Base-by-base conservation (phyloP, 192 early-diverging fungal genomes). In the Coemansia sp. region DNA sequence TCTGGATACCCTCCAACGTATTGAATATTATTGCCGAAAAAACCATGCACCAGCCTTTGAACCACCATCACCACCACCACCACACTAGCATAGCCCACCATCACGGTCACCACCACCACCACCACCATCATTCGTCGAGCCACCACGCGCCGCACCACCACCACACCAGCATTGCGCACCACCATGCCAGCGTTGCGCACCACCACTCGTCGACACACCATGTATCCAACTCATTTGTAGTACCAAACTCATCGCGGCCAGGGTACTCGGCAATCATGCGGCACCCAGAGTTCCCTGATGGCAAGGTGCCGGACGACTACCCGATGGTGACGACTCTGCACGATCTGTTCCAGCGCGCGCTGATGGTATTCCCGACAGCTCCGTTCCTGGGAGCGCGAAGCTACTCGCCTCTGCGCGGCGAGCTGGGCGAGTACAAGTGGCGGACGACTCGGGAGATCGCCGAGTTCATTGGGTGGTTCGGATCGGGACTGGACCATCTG, bases 311-410 rank as follows among this genome's bases (percentile, higher is more conserved):
- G n/a, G 64, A 65, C 64, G 62, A 62, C 26, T 39, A 66, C 56
- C 38, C 40, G 35, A 59, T 44, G 38, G 60, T 76, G 15, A 50
- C n/a, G 8, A 76, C 74, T 11, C 56, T 65, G 1, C 62, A 76
- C 40, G 74, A 76, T 22, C 33, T 70, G 14, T 39, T 76, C 43
- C 68, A 70, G 18, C 53, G 60, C 26, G 82, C 83, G 24, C 66
- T 84, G 19, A 82, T 72, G 26, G 67, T 79, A 36, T 86, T 80
- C 41, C 81, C 72, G 26, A 74, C 85, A 18, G 63, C 72, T 12
- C 83, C 83, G 34, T 88, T 85, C 67, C 71, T 91, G 53, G 90
- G 87, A 41, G 77, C 83, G 21, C 85, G 90, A 34, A 72, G 81
- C 8, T 74, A 71, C 56, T 74, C 84, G 53, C 54, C 68, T 7